Evolutionary conservation across 805 yeast species (phyloP).

Genomic region (Cyberlindnera bimundalis): DNA sequence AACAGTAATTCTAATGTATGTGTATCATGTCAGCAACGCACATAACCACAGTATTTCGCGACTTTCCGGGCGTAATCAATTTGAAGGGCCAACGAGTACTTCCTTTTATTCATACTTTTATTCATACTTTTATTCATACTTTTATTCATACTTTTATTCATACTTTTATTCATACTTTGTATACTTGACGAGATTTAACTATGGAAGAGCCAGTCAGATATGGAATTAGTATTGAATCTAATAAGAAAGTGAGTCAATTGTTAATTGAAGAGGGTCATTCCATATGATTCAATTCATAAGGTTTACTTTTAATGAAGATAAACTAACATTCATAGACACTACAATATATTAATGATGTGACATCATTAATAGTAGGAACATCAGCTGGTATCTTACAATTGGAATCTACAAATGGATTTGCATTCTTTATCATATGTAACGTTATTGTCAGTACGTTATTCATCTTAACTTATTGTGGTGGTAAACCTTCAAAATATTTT

Average conservation of each 20-base stretch:
- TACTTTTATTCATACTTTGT: too few relatives aligned
- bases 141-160: too few relatives aligned
- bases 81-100: too few relatives aligned
- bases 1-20: too few relatives aligned
- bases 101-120: too few relatives aligned
- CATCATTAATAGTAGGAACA: conserved; percentile 24
- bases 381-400: conserved; percentile 26
- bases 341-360: conserved; percentile 25
- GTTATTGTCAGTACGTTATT: conserved; percentile 10
- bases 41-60: too few relatives aligned
- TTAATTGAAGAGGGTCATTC: not conserved
- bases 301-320: too few relatives aligned
- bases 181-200: too few relatives aligned
- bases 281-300: too few relatives aligned
- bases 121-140: too few relatives aligned
- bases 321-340: conserved; percentile 13
- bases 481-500: conserved; percentile 12
- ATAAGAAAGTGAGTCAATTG: conserved; percentile 11
- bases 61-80: too few relatives aligned
- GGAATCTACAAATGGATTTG: conserved; percentile 24
- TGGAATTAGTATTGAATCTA: conserved; percentile 17
- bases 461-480: conserved; percentile 5
- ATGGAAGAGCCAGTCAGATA: conserved; percentile 26
- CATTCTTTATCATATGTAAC: conserved; percentile 15
- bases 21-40: too few relatives aligned